A percentile compares a stretch with the other conserved stretches of the same genome.
phyloP scores from a whole-genome alignment of 1,139 yeast species.

The Diutina scorzettiae region DNA sequence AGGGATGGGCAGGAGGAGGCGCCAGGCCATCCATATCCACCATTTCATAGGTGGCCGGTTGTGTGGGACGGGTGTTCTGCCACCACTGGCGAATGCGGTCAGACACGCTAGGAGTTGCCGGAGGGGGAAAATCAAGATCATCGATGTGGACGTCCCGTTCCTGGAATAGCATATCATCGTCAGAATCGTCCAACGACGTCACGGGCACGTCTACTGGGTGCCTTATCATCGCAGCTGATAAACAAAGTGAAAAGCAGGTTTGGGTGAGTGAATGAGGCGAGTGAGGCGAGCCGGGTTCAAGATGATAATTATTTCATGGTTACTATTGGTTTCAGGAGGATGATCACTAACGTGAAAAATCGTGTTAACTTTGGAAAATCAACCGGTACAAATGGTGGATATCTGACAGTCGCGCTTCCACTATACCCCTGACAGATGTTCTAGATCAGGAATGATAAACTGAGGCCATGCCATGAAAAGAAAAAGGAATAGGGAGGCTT shows the following conservation, averaged over 20 bases:
- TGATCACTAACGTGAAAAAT: no score
- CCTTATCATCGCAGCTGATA: not conserved
- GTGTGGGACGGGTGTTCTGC: not conserved
- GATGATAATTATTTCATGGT: no score
- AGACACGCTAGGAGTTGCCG: not conserved
- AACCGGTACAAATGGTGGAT: no score
- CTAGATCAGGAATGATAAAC: no score
- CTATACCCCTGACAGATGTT: no score
- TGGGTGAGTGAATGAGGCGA: no score
- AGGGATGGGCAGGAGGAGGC: not conserved
- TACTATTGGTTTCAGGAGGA: no score
- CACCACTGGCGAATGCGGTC: not conserved
- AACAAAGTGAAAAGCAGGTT: not conserved
- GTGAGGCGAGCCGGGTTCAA: no score
- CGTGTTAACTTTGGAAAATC: no score
- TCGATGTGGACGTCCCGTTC: conserved; percentile 10
- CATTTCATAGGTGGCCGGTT: not conserved
- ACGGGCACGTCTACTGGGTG: conserved; percentile 46
- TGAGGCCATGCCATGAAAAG: no score
- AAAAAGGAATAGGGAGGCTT: no score
- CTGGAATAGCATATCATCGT: conserved; percentile 29
- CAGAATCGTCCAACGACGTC: conserved; percentile 43
- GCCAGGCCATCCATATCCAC: not conserved
- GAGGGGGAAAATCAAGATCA: not conserved
- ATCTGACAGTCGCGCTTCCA: no score